These are phyloP conservation scores for Penicillium alfredii DNA, from an alignment of 495 filamentous ascomycete species.

Conservation along the genomic window DNA sequence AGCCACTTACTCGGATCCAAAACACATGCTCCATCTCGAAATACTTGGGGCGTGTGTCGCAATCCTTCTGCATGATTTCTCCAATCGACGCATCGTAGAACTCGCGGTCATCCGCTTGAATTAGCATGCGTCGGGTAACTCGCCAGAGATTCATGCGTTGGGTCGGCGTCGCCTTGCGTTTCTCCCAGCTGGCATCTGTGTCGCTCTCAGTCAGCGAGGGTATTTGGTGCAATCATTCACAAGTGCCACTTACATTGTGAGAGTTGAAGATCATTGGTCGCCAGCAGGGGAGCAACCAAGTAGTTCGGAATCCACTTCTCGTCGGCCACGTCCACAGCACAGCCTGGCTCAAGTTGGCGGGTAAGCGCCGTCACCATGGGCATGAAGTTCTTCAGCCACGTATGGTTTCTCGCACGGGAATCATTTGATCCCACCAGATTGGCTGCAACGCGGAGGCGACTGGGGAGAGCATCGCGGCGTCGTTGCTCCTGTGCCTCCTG, in stretches of 20 bases:
- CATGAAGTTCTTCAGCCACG: constrained; percentile 46
- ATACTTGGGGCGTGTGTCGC: constrained; percentile 47
- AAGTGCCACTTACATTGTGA: constrained; percentile 56
- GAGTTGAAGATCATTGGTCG: constrained; percentile 68
- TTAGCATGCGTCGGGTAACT: constrained; percentile 45
- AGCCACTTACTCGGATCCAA: constrained; percentile 61
- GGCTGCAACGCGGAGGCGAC: constrained; percentile 43
- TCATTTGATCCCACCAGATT: constrained; percentile 46
- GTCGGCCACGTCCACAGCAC: constrained; percentile 34
- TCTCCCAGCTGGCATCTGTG: constrained; percentile 65
- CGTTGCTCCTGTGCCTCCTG: constrained; percentile 51
- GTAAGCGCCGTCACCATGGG: constrained; percentile 47
- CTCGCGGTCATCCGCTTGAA: constrained; percentile 38
- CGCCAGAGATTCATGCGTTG: constrained; percentile 50
- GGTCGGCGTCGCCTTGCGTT: constrained; percentile 39
- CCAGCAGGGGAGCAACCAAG: constrained; percentile 66
- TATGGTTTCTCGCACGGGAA: constrained; percentile 36
- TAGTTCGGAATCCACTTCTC: constrained; percentile 76
- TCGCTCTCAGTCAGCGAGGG: constrained; percentile 4
- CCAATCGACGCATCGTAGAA: constrained; percentile 34
- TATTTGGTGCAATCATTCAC: neutral
- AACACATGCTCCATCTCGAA: constrained; percentile 59
- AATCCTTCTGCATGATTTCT: constrained; percentile 41
- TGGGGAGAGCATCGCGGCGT: constrained; percentile 52
- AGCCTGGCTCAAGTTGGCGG: constrained; percentile 41